Percentiles rank a stretch among this genome's conserved stretches.
Evolutionary conservation across 345 rosid genomes (phyloP).

Genomic region (Citrus inodora): DNA sequence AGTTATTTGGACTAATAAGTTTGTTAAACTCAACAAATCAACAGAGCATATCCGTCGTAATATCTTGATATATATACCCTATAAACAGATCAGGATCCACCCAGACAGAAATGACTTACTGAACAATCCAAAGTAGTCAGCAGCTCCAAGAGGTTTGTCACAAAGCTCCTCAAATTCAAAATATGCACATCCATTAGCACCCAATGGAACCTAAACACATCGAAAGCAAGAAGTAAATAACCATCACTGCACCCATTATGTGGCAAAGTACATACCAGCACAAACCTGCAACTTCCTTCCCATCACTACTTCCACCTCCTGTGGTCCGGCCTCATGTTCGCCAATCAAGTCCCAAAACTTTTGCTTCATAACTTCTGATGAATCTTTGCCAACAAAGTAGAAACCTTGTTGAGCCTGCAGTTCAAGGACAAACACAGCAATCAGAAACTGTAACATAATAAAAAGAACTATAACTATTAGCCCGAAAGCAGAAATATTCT

Average conservation of each 20-base stretch:
- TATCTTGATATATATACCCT: not conserved
- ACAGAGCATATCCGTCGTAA: not conserved
- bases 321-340: conserved; percentile 46
- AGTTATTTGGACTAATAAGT: not conserved
- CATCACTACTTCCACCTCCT: conserved; percentile 89
- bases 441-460: conserved; percentile 7
- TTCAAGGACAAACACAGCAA: not conserved
- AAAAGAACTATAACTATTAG: conserved; percentile 1
- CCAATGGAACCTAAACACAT: conserved; percentile 60
- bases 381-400: conserved; percentile 74
- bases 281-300: conserved; percentile 82
- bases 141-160: conserved; percentile 94
- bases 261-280: not conserved
- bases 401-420: conserved; percentile 88
- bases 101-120: conserved; percentile 52
- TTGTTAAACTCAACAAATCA: conserved; percentile 8
- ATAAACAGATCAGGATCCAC: not conserved
- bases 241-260: not conserved
- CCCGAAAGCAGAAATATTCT: conserved; percentile 10
- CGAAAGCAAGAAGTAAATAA: not conserved
- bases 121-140: conserved; percentile 92
- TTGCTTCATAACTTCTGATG: conserved; percentile 50
- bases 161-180: conserved; percentile 87
- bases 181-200: conserved; percentile 91
- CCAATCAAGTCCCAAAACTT: conserved; percentile 73